Percentiles rank a stretch among this genome's conserved stretches.
Conservation (phyloP, 352 stramenopile species). For the Globisporangium paroecandrum region DNA sequence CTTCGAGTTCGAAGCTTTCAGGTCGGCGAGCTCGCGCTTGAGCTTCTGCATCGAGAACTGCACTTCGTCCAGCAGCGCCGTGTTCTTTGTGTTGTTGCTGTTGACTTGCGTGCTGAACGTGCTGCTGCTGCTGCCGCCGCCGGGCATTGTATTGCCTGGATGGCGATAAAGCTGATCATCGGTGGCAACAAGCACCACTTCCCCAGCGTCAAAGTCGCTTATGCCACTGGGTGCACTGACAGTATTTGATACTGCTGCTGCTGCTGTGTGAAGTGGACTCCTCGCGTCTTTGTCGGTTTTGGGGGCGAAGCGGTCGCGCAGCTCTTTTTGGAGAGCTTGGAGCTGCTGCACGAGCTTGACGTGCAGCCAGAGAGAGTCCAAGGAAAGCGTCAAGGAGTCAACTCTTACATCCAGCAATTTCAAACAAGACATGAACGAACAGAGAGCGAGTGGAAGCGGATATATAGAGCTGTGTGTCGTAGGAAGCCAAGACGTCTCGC, state of each 20-base stretch:
- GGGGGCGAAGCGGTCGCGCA: slow-evolving; percentile 34
- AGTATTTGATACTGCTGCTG: not conserved
- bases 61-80: slow-evolving; percentile 44
- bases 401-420: not conserved
- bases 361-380: slow-evolving; percentile 18
- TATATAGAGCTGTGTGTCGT: slow-evolving; percentile 74
- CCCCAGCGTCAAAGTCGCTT: not conserved
- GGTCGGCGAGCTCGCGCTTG: slow-evolving; percentile 55
- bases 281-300: slow-evolving; percentile 16
- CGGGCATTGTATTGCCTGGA: not conserved
- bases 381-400: slow-evolving; percentile 15
- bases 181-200: not conserved
- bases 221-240: not conserved
- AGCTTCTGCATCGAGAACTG: slow-evolving; percentile 75
- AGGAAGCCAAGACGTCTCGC: slow-evolving; percentile 60
- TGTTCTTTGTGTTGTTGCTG: slow-evolving; percentile 11
- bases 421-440: not conserved
- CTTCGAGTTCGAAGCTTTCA: slow-evolving; percentile 60
- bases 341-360: slow-evolving; percentile 53
- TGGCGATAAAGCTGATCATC: not conserved
- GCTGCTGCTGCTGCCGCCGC: not conserved
- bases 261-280: not conserved
- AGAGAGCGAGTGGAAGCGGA: slow-evolving; percentile 23
- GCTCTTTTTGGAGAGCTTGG: slow-evolving; percentile 50
- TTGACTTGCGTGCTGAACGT: not conserved